Conservation (phyloP, 1,284 basidiomycete genomes). For the Papiliotrema fonsecae region DNA sequence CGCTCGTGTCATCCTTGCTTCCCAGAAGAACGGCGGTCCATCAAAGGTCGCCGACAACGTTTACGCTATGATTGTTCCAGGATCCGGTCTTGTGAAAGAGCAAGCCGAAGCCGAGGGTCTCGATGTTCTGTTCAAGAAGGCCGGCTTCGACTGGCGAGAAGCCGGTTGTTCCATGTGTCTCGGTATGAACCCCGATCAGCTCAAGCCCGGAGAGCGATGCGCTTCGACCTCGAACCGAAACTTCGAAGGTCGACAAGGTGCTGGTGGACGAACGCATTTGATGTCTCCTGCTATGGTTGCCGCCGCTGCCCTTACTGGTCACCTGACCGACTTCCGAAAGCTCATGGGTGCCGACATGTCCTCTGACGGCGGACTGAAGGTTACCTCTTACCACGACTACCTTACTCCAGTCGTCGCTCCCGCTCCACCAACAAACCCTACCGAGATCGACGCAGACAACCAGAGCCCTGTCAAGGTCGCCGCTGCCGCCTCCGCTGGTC, state of each 20-base stretch:
- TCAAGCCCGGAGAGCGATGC: conserved; percentile 83
- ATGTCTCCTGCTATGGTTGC: conserved; percentile 95
- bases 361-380: conserved; percentile 57
- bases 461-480: conserved; percentile 53
- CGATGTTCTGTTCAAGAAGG: conserved; percentile 84
- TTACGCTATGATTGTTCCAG: conserved; percentile 91
- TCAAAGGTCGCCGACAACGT: conserved; percentile 69
- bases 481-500: conserved; percentile 54
- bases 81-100: conserved; percentile 89
- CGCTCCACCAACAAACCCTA: conserved; percentile 53
- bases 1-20: conserved; percentile 66
- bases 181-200: conserved; percentile 96
- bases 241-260: conserved; percentile 89
- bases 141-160: conserved; percentile 96
- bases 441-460: conserved; percentile 41
- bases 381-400: conserved; percentile 66
- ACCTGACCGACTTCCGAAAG: conserved; percentile 83
- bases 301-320: conserved; percentile 84
- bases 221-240: conserved; percentile 96
- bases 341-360: conserved; percentile 56
- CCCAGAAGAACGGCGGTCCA: conserved; percentile 43
- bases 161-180: conserved; percentile 98
- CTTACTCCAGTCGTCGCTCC: conserved; percentile 67
- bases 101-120: conserved; percentile 92
- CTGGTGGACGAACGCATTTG: conserved; percentile 87